These are phyloP conservation scores for Crithidia thermophila DNA, from an alignment of 208 protist species.

Conservation along the genomic window DNA sequence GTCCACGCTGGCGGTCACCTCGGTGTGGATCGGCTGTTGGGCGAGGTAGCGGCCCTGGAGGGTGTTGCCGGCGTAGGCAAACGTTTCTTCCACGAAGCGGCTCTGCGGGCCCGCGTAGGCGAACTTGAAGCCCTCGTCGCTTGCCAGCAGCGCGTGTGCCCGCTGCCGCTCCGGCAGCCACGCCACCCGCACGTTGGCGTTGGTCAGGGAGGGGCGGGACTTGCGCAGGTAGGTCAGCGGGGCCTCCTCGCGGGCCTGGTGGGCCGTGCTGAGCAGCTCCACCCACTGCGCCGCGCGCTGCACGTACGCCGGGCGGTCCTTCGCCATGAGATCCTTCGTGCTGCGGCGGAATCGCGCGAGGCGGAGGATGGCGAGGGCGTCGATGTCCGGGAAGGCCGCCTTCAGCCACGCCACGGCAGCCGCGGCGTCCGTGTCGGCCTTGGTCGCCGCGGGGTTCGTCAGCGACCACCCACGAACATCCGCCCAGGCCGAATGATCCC, in stretches of 20 bases:
- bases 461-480: slow-evolving; percentile 20
- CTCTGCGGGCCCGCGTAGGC: slow-evolving; percentile 43
- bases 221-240: slow-evolving; percentile 88
- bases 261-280: slow-evolving; percentile 62
- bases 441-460: slow-evolving; percentile 18
- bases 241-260: slow-evolving; percentile 58
- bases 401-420: slow-evolving; percentile 63
- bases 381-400: slow-evolving; percentile 68
- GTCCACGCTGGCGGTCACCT: slow-evolving; percentile 49
- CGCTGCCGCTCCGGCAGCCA: slow-evolving; percentile 61
- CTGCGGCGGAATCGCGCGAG: slow-evolving; percentile 70
- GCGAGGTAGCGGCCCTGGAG: slow-evolving; percentile 73
- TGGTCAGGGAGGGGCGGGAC: slow-evolving; percentile 69
- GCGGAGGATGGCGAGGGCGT: slow-evolving; percentile 65
- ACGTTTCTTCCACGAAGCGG: slow-evolving; percentile 83
- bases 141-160: slow-evolving; percentile 59
- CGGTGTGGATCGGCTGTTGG: slow-evolving; percentile 70
- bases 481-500: slow-evolving; percentile 6
- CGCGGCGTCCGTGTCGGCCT: slow-evolving; percentile 6
- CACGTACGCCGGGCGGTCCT: slow-evolving; percentile 69
- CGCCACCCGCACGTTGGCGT: slow-evolving; percentile 80
- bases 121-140: slow-evolving; percentile 79
- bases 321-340: slow-evolving; percentile 73
- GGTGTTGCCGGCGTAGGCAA: slow-evolving; percentile 68
- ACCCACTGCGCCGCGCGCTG: slow-evolving; percentile 72